A percentile compares a stretch with the other conserved stretches of the same genome.
phyloP scores from a whole-genome alignment of 805 yeast species.

The Pichia rugopelliculosa region DNA sequence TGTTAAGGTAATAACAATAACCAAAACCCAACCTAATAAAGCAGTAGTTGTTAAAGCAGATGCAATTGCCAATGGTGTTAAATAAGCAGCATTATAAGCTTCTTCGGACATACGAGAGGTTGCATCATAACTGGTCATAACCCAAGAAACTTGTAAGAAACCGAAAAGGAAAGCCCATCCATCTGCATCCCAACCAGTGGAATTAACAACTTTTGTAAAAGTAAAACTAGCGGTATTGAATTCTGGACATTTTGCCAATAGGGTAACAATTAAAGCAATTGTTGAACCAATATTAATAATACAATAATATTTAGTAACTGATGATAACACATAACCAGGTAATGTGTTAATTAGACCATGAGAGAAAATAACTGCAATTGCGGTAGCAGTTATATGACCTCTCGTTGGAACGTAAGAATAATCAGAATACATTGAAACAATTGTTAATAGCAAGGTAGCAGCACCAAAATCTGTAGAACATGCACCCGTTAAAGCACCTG shows the following conservation, averaged over 20 bases:
- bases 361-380: slow-evolving; percentile 41
- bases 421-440: slow-evolving; percentile 33
- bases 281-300: slow-evolving; percentile 42
- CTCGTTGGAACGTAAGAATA: slow-evolving; percentile 34
- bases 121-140: slow-evolving; percentile 51
- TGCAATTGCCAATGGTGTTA: slow-evolving; percentile 54
- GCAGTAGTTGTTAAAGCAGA: slow-evolving; percentile 45
- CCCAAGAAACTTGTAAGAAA: slow-evolving; percentile 52
- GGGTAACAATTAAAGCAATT: slow-evolving; percentile 43
- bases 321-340: slow-evolving; percentile 42
- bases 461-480: slow-evolving; percentile 49
- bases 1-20: slow-evolving; percentile 39
- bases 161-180: slow-evolving; percentile 54
- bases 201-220: slow-evolving; percentile 39
- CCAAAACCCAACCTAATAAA: slow-evolving; percentile 41
- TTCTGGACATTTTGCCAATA: slow-evolving; percentile 46
- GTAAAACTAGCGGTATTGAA: slow-evolving; percentile 40
- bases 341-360: slow-evolving; percentile 46
- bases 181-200: slow-evolving; percentile 42
- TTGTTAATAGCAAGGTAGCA: slow-evolving; percentile 40
- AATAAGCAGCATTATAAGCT: slow-evolving; percentile 44
- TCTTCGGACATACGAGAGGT: slow-evolving; percentile 51
- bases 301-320: slow-evolving; percentile 45
- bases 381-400: slow-evolving; percentile 42
- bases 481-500: slow-evolving; percentile 43